These are phyloP conservation scores for Stemphylium vesicarium DNA, from an alignment of 2,329 filamentous ascomycete genomes.

Conservation along the genomic window DNA sequence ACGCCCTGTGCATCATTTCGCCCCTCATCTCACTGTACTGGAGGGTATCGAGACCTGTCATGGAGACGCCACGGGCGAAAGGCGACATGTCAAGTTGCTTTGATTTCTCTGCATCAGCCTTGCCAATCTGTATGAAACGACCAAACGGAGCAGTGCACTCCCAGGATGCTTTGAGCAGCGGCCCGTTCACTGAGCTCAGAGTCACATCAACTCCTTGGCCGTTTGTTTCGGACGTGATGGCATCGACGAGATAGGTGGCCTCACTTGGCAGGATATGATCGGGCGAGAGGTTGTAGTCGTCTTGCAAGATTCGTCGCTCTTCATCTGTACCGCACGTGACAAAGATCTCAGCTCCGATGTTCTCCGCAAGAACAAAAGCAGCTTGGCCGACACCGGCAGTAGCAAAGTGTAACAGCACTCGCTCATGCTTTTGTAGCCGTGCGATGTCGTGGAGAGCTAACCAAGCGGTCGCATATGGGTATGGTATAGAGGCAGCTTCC, in stretches of 20 bases:
- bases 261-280: neutral
- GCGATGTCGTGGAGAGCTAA: neutral
- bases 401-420: neutral
- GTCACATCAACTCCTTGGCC: slow-evolving; percentile 3
- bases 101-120: neutral
- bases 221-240: neutral
- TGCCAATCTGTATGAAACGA: slow-evolving; percentile 1
- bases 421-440: neutral
- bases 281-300: neutral
- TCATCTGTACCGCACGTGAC: neutral
- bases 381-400: neutral
- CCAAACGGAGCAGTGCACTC: slow-evolving; percentile 4
- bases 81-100: slow-evolving; percentile 1
- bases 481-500: neutral
- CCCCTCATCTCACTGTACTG: neutral
- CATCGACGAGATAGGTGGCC: neutral
- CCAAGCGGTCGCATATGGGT: neutral
- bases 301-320: neutral
- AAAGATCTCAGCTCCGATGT: neutral
- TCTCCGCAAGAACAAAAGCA: neutral
- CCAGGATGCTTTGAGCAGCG: slow-evolving; percentile 2
- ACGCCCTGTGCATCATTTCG: neutral
- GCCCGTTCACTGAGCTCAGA: neutral
- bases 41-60: neutral
- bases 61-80: neutral